Evolutionary conservation across 805 yeast genomes (phyloP), one percentile per base, ranked within the genome.

Genomic region (Kuraishia borneana): DNA sequence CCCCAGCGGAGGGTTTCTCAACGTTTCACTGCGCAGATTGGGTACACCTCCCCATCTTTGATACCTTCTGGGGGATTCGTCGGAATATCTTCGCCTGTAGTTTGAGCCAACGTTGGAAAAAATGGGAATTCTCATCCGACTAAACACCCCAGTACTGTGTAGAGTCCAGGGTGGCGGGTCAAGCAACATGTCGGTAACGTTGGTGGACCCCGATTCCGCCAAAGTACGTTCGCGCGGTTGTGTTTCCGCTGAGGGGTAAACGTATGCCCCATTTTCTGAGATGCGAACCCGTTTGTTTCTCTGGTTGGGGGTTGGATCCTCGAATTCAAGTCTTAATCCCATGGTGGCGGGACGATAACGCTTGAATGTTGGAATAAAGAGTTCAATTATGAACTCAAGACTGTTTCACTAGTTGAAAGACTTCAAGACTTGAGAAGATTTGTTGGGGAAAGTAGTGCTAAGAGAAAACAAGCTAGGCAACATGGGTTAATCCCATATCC

Each of bases 251-350:
- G 37, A n/a, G 14, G 35, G 36, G 20, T 34, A 30, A 9, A 39
- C 36, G 13, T 33, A 32, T n/a, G 34, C 33, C 9, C 42, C 40
- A 18, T 33, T 26, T 29, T 41, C 44, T 9, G 40, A 36, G 7
- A 41, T 41, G 29, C 44, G 34, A 5, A 41, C 44, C 35, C 44
- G 29, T 26, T 41, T 41, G 18, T 18, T 33, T 17, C 37, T 14
- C 14, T 26, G 35, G 5, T 19, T 28, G 10, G 30, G 32, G 10
- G 27, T 36, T 9, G 28, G 34, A 8, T 32, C 35, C 7, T 33
- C 38, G 6, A 19, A 28, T 18, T 39, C 39, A 9, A 22, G 25
- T 19, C 26, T 28, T 4, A 40, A 31, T 6, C 43, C 43, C 43
- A 40, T 40, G 18, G 19, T 30, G 7, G 8, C 18, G 19, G 18